A percentile compares a stretch with the other conserved stretches of the same genome.
Conservation (phyloP, 2,329 filamentous ascomycete species). For the Hypoxylon sp. region DNA sequence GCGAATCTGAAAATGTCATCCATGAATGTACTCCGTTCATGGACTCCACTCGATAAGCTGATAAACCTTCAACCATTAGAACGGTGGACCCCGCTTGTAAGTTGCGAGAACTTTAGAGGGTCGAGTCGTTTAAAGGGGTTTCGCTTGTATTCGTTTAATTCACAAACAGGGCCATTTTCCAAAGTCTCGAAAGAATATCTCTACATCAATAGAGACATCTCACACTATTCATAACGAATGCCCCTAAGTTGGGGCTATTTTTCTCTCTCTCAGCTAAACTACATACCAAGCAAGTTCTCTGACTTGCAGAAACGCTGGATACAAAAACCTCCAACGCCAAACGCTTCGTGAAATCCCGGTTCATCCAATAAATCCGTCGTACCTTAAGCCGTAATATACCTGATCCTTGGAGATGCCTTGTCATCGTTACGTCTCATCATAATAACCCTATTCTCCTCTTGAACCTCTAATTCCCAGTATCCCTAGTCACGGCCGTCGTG, state of each 20-base stretch:
- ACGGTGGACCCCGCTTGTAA: constrained; percentile 46
- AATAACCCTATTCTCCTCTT: neutral
- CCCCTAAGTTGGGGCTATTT: neutral
- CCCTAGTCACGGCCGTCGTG: constrained; percentile 1
- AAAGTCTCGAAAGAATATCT: neutral
- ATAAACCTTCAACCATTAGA: constrained; percentile 29
- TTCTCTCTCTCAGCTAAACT: neutral
- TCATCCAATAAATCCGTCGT: neutral
- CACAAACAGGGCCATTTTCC: neutral
- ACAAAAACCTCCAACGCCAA: constrained; percentile 7
- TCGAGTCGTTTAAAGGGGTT: neutral
- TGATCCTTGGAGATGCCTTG: neutral
- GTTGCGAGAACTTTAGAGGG: constrained; percentile 11
- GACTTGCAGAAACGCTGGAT: neutral
- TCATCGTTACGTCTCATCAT: neutral
- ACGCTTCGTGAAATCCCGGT: neutral
- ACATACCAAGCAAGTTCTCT: neutral
- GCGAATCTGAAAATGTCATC: constrained; percentile 2
- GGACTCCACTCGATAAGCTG: constrained; percentile 30
- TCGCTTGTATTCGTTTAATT: neutral
- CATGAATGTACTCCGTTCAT: neutral
- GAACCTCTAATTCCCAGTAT: neutral
- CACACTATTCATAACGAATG: neutral
- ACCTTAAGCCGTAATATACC: neutral
- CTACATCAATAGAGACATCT: neutral